These are phyloP conservation scores for Calonectria naviculata DNA, from an alignment of 2,329 filamentous ascomycete species.

Conservation along the genomic window DNA sequence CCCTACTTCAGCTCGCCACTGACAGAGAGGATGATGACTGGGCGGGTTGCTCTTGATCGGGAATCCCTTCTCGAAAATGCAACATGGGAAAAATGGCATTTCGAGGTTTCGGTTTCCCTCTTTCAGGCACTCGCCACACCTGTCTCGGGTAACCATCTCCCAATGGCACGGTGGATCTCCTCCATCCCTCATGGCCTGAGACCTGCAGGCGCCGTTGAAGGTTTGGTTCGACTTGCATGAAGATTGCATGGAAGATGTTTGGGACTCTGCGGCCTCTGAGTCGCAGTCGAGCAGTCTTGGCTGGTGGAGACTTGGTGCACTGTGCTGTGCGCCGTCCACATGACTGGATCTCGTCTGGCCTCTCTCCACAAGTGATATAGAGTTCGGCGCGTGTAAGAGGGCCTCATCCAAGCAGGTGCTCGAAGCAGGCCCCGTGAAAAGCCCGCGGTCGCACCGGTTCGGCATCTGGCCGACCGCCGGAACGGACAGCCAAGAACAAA, in stretches of 20 bases:
- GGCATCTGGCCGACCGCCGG: not conserved
- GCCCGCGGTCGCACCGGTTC: not conserved
- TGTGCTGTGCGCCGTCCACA: not conserved
- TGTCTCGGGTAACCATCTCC: not conserved
- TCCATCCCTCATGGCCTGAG: not conserved
- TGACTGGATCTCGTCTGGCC: not conserved
- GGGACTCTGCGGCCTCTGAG: not conserved
- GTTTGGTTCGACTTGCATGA: not conserved
- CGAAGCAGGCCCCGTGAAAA: not conserved
- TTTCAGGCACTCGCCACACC: not conserved
- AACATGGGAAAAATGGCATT: not conserved
- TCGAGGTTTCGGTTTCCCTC: not conserved
- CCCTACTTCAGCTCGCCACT: not conserved
- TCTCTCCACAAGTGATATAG: not conserved
- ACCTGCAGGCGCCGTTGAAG: not conserved
- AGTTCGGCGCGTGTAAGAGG: not conserved
- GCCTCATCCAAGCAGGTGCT: slow-evolving; percentile 2
- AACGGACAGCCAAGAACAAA: not conserved
- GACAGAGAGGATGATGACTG: too few relatives aligned
- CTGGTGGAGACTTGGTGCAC: not conserved
- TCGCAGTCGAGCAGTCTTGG: not conserved
- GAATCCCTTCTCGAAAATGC: not conserved
- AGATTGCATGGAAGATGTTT: too few relatives aligned
- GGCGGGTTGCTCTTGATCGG: not conserved
- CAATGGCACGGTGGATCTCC: not conserved